phyloP scores from a whole-genome alignment of 441 rosid species.

The Croton setiger region DNA sequence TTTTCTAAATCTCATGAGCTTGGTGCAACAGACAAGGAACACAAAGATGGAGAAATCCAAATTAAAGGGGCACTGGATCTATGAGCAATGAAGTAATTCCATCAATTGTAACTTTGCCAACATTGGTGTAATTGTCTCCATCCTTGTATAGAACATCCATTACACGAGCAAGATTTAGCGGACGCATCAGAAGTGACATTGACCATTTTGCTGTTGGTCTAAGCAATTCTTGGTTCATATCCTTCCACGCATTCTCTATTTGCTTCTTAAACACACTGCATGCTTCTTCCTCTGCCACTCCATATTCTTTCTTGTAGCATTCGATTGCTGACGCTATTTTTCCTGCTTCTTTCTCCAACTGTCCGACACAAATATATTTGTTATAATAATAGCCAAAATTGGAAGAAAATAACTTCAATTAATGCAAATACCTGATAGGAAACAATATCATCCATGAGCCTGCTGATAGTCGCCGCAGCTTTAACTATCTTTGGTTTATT shows the following conservation, averaged over 20 bases:
- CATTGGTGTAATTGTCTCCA: conserved; percentile 18
- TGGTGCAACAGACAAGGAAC: too few relatives aligned
- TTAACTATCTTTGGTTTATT: conserved; percentile 4
- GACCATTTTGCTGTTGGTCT: conserved; percentile 11
- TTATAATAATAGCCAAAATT: too few relatives aligned
- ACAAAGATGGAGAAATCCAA: too few relatives aligned
- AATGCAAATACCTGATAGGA: conserved; percentile 21
- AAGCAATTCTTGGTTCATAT: conserved; percentile 24
- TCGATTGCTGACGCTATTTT: conserved; percentile 22
- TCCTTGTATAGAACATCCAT: conserved; percentile 20
- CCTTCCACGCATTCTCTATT: conserved; percentile 31
- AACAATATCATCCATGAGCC: conserved; percentile 19
- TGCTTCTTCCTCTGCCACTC: conserved; percentile 22
- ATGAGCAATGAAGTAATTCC: not conserved
- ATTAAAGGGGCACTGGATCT: not conserved
- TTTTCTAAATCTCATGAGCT: too few relatives aligned
- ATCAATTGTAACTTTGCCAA: not conserved
- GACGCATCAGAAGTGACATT: conserved; percentile 9
- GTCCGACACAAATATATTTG: not conserved
- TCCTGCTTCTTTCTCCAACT: conserved; percentile 26
- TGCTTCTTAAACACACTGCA: conserved; percentile 10
- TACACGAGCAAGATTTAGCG: conserved; percentile 21
- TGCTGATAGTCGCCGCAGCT: not conserved
- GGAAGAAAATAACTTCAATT: too few relatives aligned
- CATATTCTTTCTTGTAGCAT: conserved; percentile 24